Percentiles rank a stretch among this genome's conserved stretches.
These are phyloP conservation scores for Tolypocladium amazonense DNA, from an alignment of 2,329 filamentous ascomycete genomes.

Conservation along the genomic window DNA sequence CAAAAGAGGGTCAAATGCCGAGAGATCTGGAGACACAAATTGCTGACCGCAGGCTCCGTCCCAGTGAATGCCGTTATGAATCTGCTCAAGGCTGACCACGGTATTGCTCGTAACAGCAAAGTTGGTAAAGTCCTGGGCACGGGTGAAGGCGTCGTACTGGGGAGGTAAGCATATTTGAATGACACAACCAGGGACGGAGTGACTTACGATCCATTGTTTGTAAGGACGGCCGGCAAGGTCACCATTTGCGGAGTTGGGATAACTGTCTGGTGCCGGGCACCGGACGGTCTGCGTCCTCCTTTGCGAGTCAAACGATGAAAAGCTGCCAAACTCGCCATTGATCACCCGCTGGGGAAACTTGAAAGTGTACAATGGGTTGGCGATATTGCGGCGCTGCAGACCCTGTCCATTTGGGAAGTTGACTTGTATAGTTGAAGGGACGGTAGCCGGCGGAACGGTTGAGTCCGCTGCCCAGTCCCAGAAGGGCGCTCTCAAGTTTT, in stretches of 20 bases:
- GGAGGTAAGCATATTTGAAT: not conserved
- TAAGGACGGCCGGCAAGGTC: constrained; percentile 21
- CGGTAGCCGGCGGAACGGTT: constrained; percentile 28
- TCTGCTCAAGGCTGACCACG: constrained; percentile 30
- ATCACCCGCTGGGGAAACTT: constrained; percentile 32
- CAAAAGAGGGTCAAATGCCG: constrained; percentile 36
- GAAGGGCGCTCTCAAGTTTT: constrained; percentile 35
- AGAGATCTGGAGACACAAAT: constrained; percentile 26
- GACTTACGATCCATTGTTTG: constrained; percentile 29
- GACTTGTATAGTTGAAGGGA: constrained; percentile 23
- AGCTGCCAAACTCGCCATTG: constrained; percentile 26
- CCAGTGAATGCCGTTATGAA: constrained; percentile 32
- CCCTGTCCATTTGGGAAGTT: constrained; percentile 27
- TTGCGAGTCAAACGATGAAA: constrained; percentile 14
- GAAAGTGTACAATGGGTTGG: constrained; percentile 44
- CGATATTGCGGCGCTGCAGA: constrained; percentile 21
- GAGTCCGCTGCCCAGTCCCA: constrained; percentile 42
- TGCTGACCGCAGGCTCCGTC: constrained; percentile 27
- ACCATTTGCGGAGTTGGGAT: constrained; percentile 27
- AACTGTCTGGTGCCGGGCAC: constrained; percentile 24
- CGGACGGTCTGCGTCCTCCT: constrained; percentile 26
- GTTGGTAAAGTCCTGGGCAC: constrained; percentile 21
- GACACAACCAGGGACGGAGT: not conserved
- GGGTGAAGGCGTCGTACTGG: constrained; percentile 30
- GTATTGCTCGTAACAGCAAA: constrained; percentile 21